These are phyloP conservation scores for Tausonia pullulans DNA, from an alignment of 1,284 basidiomycete species.

Conservation along the genomic window DNA sequence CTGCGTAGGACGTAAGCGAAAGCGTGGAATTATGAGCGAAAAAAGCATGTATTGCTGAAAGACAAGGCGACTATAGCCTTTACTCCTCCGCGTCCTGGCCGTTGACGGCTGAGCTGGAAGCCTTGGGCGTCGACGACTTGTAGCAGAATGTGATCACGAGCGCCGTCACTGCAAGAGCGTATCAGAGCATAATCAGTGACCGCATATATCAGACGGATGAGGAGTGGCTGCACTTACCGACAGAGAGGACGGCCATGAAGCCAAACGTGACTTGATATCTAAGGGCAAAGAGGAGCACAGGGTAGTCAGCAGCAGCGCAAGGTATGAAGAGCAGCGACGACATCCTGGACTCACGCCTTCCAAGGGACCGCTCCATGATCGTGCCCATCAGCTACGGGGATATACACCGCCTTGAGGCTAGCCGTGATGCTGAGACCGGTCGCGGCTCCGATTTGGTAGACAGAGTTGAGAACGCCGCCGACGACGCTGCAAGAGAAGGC, in stretches of 20 bases:
- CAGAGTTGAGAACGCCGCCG: constrained; percentile 32
- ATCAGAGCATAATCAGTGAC: too few relatives aligned
- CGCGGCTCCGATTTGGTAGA: constrained; percentile 32
- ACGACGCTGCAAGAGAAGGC: constrained; percentile 20
- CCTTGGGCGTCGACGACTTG: too few relatives aligned
- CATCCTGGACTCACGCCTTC: background rate
- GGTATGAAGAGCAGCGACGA: background rate
- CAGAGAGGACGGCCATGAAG: background rate
- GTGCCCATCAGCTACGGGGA: background rate
- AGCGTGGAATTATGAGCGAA: too few relatives aligned
- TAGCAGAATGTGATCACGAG: too few relatives aligned
- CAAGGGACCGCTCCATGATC: background rate
- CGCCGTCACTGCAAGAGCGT: too few relatives aligned
- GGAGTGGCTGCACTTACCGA: too few relatives aligned
- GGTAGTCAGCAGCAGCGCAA: background rate
- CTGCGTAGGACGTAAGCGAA: too few relatives aligned
- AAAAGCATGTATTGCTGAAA: too few relatives aligned
- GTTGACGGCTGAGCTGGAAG: too few relatives aligned
- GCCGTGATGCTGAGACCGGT: constrained; percentile 27
- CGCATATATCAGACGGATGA: too few relatives aligned
- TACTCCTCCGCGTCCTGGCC: too few relatives aligned
- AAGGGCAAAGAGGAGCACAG: background rate
- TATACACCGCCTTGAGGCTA: background rate
- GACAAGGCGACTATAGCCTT: too few relatives aligned
- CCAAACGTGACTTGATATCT: background rate